A percentile compares a stretch with the other conserved stretches of the same genome.
These are phyloP conservation scores for Trichoderma harzianum DNA, from an alignment of 2,329 filamentous ascomycete species.

Conservation along the genomic window DNA sequence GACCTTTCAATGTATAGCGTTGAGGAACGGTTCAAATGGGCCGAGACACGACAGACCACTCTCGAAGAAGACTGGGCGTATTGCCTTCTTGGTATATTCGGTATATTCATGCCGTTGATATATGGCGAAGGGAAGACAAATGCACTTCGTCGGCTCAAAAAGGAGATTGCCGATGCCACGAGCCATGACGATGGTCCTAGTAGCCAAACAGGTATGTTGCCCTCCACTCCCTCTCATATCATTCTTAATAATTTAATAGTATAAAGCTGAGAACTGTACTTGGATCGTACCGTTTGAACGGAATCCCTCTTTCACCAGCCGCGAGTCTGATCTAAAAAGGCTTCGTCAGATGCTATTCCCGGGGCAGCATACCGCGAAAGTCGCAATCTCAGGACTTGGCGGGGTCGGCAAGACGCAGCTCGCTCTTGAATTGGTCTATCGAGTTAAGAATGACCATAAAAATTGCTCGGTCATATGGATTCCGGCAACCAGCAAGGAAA, in stretches of 20 bases:
- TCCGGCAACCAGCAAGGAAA: slow-evolving; percentile 26
- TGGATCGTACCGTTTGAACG: neutral
- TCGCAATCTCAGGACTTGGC: slow-evolving; percentile 26
- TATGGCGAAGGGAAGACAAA: slow-evolving; percentile 26
- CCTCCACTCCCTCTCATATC: neutral
- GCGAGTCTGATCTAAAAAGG: neutral
- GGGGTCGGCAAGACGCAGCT: slow-evolving; percentile 38
- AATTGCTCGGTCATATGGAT: slow-evolving; percentile 43
- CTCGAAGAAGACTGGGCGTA: slow-evolving; percentile 27
- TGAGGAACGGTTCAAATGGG: slow-evolving; percentile 26
- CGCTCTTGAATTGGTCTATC: slow-evolving; percentile 33
- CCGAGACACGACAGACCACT: slow-evolving; percentile 23
- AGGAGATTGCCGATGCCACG: neutral
- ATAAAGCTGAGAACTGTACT: neutral
- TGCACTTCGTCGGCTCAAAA: slow-evolving; percentile 25
- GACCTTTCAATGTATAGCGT: slow-evolving; percentile 18
- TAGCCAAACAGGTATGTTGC: neutral
- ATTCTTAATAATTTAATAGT: neutral
- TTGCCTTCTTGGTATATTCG: slow-evolving; percentile 27
- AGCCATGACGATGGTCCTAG: neutral
- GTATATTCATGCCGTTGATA: slow-evolving; percentile 27
- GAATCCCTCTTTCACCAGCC: neutral
- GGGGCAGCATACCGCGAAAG: neutral
- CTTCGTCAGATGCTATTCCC: neutral
- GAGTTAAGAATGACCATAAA: slow-evolving; percentile 23